Evolutionary conservation across 2,329 filamentous ascomycete species (phyloP), one percentile per base, ranked within the genome.

Genomic region (Microsporum ferrugineum): DNA sequence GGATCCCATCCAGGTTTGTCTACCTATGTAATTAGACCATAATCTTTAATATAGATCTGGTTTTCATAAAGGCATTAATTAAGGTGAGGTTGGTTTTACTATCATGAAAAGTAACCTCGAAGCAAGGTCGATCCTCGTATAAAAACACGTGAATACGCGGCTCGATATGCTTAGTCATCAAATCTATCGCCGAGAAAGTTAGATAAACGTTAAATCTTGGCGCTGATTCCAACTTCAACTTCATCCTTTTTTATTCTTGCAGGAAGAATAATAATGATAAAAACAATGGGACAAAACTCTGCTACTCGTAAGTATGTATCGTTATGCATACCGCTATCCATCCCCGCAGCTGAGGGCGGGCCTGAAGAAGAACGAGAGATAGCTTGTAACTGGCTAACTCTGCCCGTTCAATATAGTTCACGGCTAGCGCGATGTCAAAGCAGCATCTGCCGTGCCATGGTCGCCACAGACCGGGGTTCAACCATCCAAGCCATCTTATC

Each of bases 341-440:
- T n/a, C 10, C 45, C 45, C 10, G 27, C 45, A 12, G 10, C 45
- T 12, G 45, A 29, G 10, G 45, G 23, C 38, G 45, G 27, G 6
- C 27, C 27, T 29, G 23, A 12, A 12, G 45, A 29, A 51, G 45
- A 14, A 6, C 8, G 45, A 12, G 10, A 31, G 27, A 29, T 14
- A 10, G 29, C 23, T 51, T 12, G 45, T 29, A 29, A 29, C 23
- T 7, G 8, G 23, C 45, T 33, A 51, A 31, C 45, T n/a, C n/a
- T 43, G n/a, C n/a, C 2, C 6, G 38, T 41, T 41, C 10, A 41
- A 12, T 34, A 34, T 7, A 55, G 51, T 55, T 55, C 51, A 7
- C 51, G 51, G 17, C 51, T 55, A 55, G 51, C 51, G 51, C 51
- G n/a, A 12, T 36, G 51, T 55, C 51, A 55, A 55, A 55, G 51